Base-by-base conservation (phyloP, 1,139 yeast species). In the Kluyveromyces sp. region DNA sequence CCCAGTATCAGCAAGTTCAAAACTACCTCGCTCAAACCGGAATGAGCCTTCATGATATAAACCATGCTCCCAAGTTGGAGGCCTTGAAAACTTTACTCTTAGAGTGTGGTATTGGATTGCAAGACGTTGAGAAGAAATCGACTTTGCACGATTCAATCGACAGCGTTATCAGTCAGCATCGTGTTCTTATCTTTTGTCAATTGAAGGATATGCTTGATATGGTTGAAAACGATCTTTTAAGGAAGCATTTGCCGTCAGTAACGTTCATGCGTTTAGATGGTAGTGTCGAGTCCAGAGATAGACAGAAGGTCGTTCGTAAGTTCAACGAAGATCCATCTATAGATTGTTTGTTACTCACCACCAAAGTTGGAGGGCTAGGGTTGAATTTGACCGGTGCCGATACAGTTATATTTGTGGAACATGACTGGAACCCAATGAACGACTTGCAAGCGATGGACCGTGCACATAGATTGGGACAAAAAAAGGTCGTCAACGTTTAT, bases 381-480 rank as follows among this genome's bases (percentile, higher is more conserved):
- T 78, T 94, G 58, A 94, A 94, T 61, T 73, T 94, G 63, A 94
- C 99, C 0, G 98, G 99, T 50, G 98, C 98, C 0, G 99, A 94
- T 61, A 94, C 98, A 0, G 99, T 94, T 41, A 92, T 94, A 12
- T 94, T 94, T 67, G 95, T 94, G 33, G 99, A 94, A 60, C 99
- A 94, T 60, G 99, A 94, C 65, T 94, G 99, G 99, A 94, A 94
- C 62, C 98, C 99, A 19, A 94, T 94, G 99, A 92, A 88, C 60
- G 99, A 94, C 69, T 71, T 94, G 48, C 99, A 94, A 64, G 99
- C 99, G 0, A 94, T 94, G 99, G 99, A 94, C 63, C 75, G 99
- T 59, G 98, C 98, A 0, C 99, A 94, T 65, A 76, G 99, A 64
- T 78, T 94, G 53, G 99, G 99, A 3, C 99, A 94, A 66, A 88